Conservation (phyloP, 768 basidiomycete genomes). For the Amanita molliuscula region DNA sequence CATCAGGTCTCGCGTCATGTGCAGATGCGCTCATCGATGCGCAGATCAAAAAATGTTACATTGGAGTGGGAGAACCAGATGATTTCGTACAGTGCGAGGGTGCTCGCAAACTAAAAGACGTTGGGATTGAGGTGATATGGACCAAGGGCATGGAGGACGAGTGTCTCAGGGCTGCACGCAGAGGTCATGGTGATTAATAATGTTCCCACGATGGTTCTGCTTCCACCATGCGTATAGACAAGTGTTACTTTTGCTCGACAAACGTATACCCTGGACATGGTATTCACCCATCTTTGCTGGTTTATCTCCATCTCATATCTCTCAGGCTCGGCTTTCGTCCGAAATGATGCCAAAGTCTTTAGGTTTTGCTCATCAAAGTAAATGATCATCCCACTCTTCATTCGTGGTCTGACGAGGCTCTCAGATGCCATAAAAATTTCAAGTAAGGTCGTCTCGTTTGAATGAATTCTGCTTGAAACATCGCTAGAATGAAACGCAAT, state of each 20-base stretch:
- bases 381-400: slow-evolving; percentile 15
- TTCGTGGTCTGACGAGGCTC: background rate
- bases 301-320: background rate
- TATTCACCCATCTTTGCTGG: slow-evolving; percentile 13
- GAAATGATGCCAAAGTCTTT: slow-evolving; percentile 98
- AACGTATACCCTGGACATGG: slow-evolving; percentile 97
- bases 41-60: slow-evolving; percentile 63
- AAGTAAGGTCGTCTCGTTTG: slow-evolving; percentile 46
- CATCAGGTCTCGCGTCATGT: slow-evolving; percentile 81
- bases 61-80: slow-evolving; percentile 84
- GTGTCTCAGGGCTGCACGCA: slow-evolving; percentile 74
- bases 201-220: background rate
- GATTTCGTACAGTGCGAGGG: slow-evolving; percentile 96
- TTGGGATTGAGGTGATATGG: slow-evolving; percentile 72
- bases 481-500: slow-evolving; percentile 91
- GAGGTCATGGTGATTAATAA: slow-evolving; percentile 24
- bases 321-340: slow-evolving; percentile 85
- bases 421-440: slow-evolving; percentile 98
- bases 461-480: slow-evolving; percentile 4
- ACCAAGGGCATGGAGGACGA: slow-evolving; percentile 63
- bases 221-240: slow-evolving; percentile 79
- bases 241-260: slow-evolving; percentile 97
- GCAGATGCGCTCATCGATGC: slow-evolving; percentile 73
- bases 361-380: slow-evolving; percentile 97
- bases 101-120: slow-evolving; percentile 55